Evolutionary conservation across 1,284 basidiomycete species (phyloP), one percentile per base, ranked within the genome.

Genomic region (Ceratobasidium sp.): DNA sequence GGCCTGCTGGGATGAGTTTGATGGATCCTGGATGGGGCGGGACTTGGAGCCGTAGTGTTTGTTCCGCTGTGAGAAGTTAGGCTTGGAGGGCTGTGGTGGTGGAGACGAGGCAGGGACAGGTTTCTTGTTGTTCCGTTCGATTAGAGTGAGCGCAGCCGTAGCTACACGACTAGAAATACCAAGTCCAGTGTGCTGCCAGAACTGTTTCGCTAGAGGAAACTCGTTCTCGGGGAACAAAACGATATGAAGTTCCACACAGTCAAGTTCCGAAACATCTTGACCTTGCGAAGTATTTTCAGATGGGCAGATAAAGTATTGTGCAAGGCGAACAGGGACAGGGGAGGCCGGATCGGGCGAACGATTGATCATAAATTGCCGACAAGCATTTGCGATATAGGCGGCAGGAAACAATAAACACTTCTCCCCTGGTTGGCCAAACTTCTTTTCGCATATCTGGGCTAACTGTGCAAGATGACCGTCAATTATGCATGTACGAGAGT

Each of bases 111-210:
- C 82, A 81, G 14, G 79, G 77, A 47, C 19, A 7, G 82, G 74
- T 22, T 78, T 74, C 22, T 82, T 78, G 22, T 24, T 77, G 76
- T 27, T 78, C 76, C 33, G 78, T 79, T 14, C 80, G 7, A 96
- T 85, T 79, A 94, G 85, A 24, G 88, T 85, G 31, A 99, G 86
- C 79, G 93, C 96, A 65, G 90, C 86, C 74, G 97, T 95, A 0
- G 97, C 96, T 45, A 93, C 84, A 24, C 97, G 90, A 77, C 94
- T 96, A 1, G 93, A 95, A 65, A 99, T 92, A 0, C 96, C 96
- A 77, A 93, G 86, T 0, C 97, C 97, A 0, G 93, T 92, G 81
- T 99, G 97, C 80, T 99, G 97, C 96, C 97, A 98, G 82, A 97
- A 98, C 81, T 95, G 89, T 82, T 95, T 98, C 15, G 94, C 96